Evolutionary conservation across 2,329 filamentous ascomycete genomes (phyloP), one percentile per base, ranked within the genome.

Genomic region (Tolypocladium tundrense): DNA sequence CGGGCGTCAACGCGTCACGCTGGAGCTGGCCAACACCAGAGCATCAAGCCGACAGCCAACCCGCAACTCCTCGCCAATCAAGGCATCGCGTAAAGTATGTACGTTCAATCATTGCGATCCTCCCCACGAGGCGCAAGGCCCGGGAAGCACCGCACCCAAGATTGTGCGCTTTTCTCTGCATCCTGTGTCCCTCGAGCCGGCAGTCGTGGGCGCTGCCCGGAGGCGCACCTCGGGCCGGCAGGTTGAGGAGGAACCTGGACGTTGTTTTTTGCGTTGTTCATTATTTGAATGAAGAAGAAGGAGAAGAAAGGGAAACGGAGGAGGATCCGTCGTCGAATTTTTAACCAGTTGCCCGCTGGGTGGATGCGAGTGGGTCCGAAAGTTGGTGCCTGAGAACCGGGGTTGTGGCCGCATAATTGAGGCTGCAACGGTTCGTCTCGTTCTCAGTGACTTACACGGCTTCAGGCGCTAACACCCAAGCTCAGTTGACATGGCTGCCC

Each of bases 71-170:
- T 8, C 31, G 31, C 31, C 7, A 11, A 45, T 27, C 43, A 37
- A 21, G 31, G 31, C 31, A 52, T 35, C 31, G 48, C 48, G 31
- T 31, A 35, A 52, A 37, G 51, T 56, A 79, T 81, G 79, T 81
- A 74, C 78, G 79, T 66, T 80, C 79, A 80, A 81, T 81, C 79
- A 81, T 81, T 81, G 79, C 79, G 78, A 75, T 81, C 79, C 79
- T 78, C 72, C 77, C 73, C 79, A 81, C 70, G 57, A 60, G 68
- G 33, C 37, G 68, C 72, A 68, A 67, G 65, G 68, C 70, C 68
- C 72, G 76, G 72, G 73, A 73, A 80, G 74, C 79, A 81, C 77
- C 79, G 79, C 79, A 81, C 79, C 79, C 79, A 81, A 81, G 79
- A 81, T 79, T 79, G 78, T 76, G 75, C 79, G 77, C 67, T 75